Base-by-base conservation (phyloP, 2,329 filamentous ascomycete genomes). In the Colletotrichum gloeosporioides region DNA sequence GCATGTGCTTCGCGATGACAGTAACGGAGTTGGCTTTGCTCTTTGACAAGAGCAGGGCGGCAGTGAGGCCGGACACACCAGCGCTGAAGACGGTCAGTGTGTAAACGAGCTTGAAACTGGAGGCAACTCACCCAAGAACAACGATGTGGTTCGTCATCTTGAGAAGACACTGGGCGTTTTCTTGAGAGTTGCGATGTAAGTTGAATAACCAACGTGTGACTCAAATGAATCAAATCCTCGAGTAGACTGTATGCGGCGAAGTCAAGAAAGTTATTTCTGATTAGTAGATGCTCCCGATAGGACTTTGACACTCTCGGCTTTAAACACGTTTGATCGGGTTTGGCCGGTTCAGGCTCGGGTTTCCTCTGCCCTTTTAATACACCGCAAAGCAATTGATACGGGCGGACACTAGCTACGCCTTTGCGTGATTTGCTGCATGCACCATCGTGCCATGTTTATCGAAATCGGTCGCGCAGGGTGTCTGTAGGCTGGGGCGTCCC, bases 1-100 rank as follows among this genome's bases (percentile, higher is more conserved):
- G 95, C 93, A 96, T 95, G 82, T 96, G 94, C 82, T 95, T 96
- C 8, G 95, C 84, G 4, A 87, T 80, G 1, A 87, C 81, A 1
- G 85, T 85, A 68, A 87, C 83, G 22, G 78, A 82, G 77, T 89
- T 88, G 44, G 80, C 82, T 67, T 85, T 83, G 79, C 84, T 84
- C 78, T 84, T 88, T 8, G 89, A 85, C 39, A 91, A 84, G 62
- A 89, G 81, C 57, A 90, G 82, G 4, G 89, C 89, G 59, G 87
- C 86, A 16, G 89, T 90, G 75, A 91, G 84, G 75, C 89, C 89
- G 34, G 86, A 86, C 61, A 91, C 89, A 34, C 89, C 89, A 59
- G 88, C 89, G 25, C 85, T 87, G 78, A 2, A 32, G 6, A 36
- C 22, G 71, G 72, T 75, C 9, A 36, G 64, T 68, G 29, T 71